Conservation (phyloP, 768 basidiomycete genomes). For the Trametes villosa region DNA sequence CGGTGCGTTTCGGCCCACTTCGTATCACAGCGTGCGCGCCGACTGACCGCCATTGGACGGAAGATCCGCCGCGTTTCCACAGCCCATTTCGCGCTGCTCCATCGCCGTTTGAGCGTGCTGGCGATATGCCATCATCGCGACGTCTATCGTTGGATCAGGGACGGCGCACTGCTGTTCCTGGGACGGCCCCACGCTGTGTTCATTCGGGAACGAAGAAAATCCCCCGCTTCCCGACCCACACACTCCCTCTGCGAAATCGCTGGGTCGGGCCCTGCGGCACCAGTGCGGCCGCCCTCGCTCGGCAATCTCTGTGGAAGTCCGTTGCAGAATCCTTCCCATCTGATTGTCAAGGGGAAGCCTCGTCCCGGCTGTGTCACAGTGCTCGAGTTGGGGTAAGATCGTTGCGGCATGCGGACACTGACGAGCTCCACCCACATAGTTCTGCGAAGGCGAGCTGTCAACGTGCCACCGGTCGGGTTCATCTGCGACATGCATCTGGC, state of each 20-base stretch:
- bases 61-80: constrained; percentile 6
- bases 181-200: not conserved
- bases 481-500: not conserved
- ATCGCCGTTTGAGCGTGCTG: not conserved
- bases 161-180: not conserved
- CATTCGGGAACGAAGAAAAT: not conserved
- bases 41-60: constrained; percentile 5
- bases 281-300: constrained; percentile 17
- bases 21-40: not conserved
- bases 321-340: constrained; percentile 5
- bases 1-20: constrained; percentile 14
- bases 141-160: not conserved
- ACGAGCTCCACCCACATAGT: constrained; percentile 3
- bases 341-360: constrained; percentile 4
- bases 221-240: not conserved
- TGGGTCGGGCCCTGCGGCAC: constrained; percentile 5
- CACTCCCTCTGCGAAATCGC: not conserved
- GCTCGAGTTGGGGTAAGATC: not conserved
- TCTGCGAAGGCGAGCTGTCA: not conserved
- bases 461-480: constrained; percentile 3
- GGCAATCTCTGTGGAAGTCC: constrained; percentile 20
- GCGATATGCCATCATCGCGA: not conserved
- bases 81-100: not conserved
- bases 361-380: not conserved
- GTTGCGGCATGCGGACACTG: not conserved